These are phyloP conservation scores for Luzula sylvatica DNA, from an alignment of 176 grass and related monocot species.

Conservation along the genomic window DNA sequence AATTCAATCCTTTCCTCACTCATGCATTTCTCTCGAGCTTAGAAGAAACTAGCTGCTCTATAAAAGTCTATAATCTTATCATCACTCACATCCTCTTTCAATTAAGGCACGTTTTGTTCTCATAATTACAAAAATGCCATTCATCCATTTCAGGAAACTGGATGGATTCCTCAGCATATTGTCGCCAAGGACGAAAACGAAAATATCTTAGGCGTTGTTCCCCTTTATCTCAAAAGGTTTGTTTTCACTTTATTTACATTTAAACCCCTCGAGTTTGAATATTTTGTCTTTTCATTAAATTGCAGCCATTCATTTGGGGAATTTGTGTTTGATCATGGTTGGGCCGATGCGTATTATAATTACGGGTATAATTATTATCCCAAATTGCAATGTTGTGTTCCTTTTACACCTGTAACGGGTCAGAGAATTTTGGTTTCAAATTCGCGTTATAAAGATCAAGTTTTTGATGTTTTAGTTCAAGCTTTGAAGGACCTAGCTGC, in stretches of 20 bases:
- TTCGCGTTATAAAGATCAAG: slow-evolving; percentile 53
- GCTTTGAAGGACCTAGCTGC: slow-evolving; percentile 63
- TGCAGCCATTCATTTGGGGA: slow-evolving; percentile 94
- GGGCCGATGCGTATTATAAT: slow-evolving; percentile 91
- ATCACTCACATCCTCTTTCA: neutral
- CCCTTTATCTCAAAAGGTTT: slow-evolving; percentile 99
- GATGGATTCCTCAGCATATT: slow-evolving; percentile 90
- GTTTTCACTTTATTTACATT: slow-evolving; percentile 24
- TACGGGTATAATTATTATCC: slow-evolving; percentile 85
- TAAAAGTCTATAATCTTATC: slow-evolving; percentile 46
- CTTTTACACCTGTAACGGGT: slow-evolving; percentile 93
- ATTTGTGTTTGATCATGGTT: slow-evolving; percentile 90
- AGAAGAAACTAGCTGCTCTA: slow-evolving; percentile 77
- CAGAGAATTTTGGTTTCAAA: slow-evolving; percentile 86
- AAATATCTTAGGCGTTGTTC: slow-evolving; percentile 83
- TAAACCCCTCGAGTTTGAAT: slow-evolving; percentile 4
- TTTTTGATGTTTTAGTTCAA: slow-evolving; percentile 68
- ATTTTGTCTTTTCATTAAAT: slow-evolving; percentile 12
- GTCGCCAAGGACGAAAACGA: slow-evolving; percentile 63
- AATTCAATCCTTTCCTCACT: slow-evolving; percentile 77
- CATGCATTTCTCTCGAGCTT: slow-evolving; percentile 91
- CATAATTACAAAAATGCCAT: slow-evolving; percentile 10
- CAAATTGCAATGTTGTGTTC: slow-evolving; percentile 85
- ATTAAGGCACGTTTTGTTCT: neutral
- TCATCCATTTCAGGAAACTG: slow-evolving; percentile 78